Evolutionary conservation across 345 rosid species (phyloP).

Genomic region (Garcia nutans): DNA sequence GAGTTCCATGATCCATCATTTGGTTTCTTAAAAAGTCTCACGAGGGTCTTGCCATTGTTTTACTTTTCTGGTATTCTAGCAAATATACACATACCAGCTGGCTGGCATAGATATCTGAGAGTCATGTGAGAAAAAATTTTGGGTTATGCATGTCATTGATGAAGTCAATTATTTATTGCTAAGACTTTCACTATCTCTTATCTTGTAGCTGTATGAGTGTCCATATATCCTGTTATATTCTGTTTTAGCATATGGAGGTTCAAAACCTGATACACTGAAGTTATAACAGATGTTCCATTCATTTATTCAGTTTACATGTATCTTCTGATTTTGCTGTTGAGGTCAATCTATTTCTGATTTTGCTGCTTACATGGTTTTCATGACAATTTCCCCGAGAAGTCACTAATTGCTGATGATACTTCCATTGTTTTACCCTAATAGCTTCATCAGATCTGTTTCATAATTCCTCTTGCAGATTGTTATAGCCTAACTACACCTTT

Average conservation of each 20-base stretch:
- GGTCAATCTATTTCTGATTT: not conserved
- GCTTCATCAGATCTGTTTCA: not conserved
- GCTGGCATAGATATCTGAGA: not conserved
- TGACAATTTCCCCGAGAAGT: not conserved
- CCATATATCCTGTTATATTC: not conserved
- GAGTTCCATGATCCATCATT: constrained; percentile 1
- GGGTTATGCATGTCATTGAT: not conserved
- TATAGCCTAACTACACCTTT: not conserved
- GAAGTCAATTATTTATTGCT: not conserved
- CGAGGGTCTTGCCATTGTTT: not conserved
- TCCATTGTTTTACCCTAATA: not conserved
- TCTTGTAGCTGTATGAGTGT: not conserved
- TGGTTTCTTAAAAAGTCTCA: not conserved
- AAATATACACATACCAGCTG: not conserved
- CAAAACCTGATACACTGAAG: not conserved
- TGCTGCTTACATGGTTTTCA: not conserved
- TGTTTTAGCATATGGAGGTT: not conserved
- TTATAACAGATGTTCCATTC: not conserved
- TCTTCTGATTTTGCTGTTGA: not conserved
- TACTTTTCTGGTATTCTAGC: not conserved
- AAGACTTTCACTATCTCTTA: no score
- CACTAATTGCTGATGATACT: not conserved
- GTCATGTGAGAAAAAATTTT: not conserved
- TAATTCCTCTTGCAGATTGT: not conserved
- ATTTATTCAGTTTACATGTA: not conserved